A percentile compares a stretch with the other conserved stretches of the same genome.
These are phyloP conservation scores for Daedaleopsis sinensis DNA, from an alignment of 768 basidiomycete genomes.

Conservation along the genomic window DNA sequence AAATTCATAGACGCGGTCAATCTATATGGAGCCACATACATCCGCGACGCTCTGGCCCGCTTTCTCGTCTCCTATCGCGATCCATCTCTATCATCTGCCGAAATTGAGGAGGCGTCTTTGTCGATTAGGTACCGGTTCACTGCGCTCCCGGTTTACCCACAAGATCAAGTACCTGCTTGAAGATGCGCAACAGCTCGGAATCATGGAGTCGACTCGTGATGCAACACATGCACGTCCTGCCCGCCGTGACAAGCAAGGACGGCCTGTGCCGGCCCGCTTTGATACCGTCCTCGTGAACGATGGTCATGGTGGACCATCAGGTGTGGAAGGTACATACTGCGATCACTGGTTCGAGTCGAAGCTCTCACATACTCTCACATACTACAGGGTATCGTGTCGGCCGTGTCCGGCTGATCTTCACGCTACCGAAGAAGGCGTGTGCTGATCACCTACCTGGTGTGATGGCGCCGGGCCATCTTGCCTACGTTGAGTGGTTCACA, in stretches of 20 bases:
- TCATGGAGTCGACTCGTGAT: neutral
- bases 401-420: slow-evolving; percentile 32
- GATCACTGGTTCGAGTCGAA: too few relatives aligned
- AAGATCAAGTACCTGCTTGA: slow-evolving; percentile 9
- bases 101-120: neutral
- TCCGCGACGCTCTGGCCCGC: slow-evolving; percentile 13
- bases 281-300: slow-evolving; percentile 16
- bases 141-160: slow-evolving; percentile 9
- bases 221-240: slow-evolving; percentile 11
- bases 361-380: too few relatives aligned
- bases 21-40: neutral
- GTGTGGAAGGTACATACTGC: neutral
- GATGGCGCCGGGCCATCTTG: slow-evolving; percentile 23
- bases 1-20: neutral
- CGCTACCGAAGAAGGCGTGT: slow-evolving; percentile 16
- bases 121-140: neutral
- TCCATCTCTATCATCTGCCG: neutral
- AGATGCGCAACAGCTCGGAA: slow-evolving; percentile 1
- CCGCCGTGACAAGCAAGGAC: neutral
- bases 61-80: slow-evolving; percentile 1
- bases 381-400: slow-evolving; percentile 34
- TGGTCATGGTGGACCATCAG: neutral
- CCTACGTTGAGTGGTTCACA: slow-evolving; percentile 36
- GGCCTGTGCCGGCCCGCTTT: neutral
- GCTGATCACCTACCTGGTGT: slow-evolving; percentile 3